Evolutionary conservation across 1,139 yeast species (phyloP).

Genomic region (Yarrowia galli): DNA sequence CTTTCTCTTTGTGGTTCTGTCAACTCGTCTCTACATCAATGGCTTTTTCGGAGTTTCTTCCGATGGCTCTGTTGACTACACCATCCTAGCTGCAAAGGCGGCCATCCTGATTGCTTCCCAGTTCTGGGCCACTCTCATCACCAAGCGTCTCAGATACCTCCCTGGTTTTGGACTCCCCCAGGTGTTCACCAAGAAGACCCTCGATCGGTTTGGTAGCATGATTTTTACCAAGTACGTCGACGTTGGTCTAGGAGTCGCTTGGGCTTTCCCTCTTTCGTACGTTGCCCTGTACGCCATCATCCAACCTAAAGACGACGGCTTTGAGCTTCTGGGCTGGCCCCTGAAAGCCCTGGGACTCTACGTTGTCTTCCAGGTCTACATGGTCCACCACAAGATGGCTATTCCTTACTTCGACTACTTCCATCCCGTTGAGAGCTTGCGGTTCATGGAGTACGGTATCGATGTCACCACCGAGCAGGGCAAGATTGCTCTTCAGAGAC

Average conservation of each 20-base stretch:
- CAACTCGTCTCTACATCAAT: conserved; percentile 7
- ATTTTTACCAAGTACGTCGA: conserved; percentile 20
- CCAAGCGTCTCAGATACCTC: conserved; percentile 7
- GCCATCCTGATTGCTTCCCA: conserved; percentile 11
- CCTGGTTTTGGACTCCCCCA: conserved; percentile 31
- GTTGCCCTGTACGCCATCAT: conserved; percentile 20
- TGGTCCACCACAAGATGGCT: conserved; percentile 15
- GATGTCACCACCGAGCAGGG: conserved; percentile 29
- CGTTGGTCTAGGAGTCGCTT: conserved; percentile 20
- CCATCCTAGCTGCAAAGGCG: neutral
- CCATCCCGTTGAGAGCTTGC: conserved; percentile 22
- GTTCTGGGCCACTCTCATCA: conserved; percentile 11
- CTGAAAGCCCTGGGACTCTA: conserved; percentile 14
- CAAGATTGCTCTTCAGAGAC: conserved; percentile 19
- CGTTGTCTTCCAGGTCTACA: neutral
- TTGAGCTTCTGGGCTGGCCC: conserved; percentile 33
- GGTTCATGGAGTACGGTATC: conserved; percentile 26
- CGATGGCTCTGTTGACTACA: conserved; percentile 4
- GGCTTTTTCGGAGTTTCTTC: neutral
- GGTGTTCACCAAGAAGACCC: conserved; percentile 20
- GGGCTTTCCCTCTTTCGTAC: conserved; percentile 19
- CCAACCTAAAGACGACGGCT: conserved; percentile 29
- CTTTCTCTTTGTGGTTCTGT: conserved; percentile 15
- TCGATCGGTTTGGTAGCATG: conserved; percentile 23
- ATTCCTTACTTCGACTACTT: conserved; percentile 27